These are phyloP conservation scores for Globisporangium cystogenes DNA, from an alignment of 352 stramenopile genomes.

Conservation along the genomic window DNA sequence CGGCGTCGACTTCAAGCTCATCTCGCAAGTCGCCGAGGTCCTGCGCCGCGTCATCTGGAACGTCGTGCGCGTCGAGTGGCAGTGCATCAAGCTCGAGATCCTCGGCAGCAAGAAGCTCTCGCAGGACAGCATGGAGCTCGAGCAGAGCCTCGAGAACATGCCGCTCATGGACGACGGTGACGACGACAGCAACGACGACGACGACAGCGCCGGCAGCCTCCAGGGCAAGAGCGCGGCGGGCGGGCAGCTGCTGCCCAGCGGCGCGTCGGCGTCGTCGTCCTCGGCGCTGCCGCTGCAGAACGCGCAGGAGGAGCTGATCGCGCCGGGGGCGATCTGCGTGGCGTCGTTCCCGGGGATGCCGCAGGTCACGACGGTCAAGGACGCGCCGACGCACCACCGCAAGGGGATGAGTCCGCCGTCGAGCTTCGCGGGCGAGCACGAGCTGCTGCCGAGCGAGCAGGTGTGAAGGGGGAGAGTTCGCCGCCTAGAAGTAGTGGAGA, in stretches of 20 bases:
- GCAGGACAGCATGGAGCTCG: constrained; percentile 34
- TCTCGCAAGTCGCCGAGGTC: constrained; percentile 90
- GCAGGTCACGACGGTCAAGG: constrained; percentile 1
- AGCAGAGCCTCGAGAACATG: constrained; percentile 42
- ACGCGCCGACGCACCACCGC: constrained; percentile 13
- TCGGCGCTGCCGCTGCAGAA: background rate
- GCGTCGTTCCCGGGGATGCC: constrained; percentile 7
- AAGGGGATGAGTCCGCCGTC: constrained; percentile 12
- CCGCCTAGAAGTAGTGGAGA: too few relatives aligned
- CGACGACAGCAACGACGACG: constrained; percentile 14
- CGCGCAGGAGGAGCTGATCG: constrained; percentile 7
- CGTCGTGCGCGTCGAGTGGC: constrained; percentile 91
- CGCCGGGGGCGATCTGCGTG: constrained; percentile 11
- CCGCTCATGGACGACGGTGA: constrained; percentile 42
- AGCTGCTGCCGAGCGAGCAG: constrained; percentile 9
- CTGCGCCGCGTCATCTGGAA: constrained; percentile 92
- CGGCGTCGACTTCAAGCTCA: constrained; percentile 75
- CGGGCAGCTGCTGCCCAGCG: background rate
- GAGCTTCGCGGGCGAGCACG: constrained; percentile 14
- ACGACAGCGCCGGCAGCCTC: background rate
- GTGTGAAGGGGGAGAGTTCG: background rate
- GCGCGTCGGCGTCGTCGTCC: too few relatives aligned
- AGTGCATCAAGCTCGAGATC: constrained; percentile 83
- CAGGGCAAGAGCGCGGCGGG: background rate
- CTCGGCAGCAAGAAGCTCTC: constrained; percentile 54